Evolutionary conservation across 2,329 filamentous ascomycete genomes (phyloP).

Genomic region (Epicoccum sorghinum): DNA sequence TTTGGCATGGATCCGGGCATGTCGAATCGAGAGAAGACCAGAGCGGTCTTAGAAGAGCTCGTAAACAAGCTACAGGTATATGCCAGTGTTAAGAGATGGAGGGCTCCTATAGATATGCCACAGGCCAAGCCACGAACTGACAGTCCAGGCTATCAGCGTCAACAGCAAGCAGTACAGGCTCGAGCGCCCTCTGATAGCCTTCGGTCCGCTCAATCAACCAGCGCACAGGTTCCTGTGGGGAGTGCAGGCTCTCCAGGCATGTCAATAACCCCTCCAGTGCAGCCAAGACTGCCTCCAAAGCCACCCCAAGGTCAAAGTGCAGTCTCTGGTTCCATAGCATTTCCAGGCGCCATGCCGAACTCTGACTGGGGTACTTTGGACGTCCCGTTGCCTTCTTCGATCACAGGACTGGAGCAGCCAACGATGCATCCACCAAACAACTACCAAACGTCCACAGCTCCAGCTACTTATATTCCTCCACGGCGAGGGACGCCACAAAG

Average conservation of each 20-base stretch:
- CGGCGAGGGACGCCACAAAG: not conserved
- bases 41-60: slow-evolving; percentile 67
- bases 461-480: not conserved
- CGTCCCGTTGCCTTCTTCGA: slow-evolving; percentile 10
- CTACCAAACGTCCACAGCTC: not conserved
- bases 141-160: slow-evolving; percentile 25
- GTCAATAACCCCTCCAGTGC: slow-evolving; percentile 12
- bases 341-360: slow-evolving; percentile 32
- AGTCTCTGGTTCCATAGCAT: slow-evolving; percentile 10
- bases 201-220: slow-evolving; percentile 3
- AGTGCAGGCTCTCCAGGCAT: not conserved
- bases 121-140: slow-evolving; percentile 41
- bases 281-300: not conserved
- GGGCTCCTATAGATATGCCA: slow-evolving; percentile 57
- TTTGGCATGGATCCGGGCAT: slow-evolving; percentile 65
- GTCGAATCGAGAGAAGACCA: slow-evolving; percentile 62
- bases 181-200: slow-evolving; percentile 5
- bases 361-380: slow-evolving; percentile 36
- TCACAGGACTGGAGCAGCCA: slow-evolving; percentile 10
- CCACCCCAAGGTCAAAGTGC: slow-evolving; percentile 7
- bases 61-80: slow-evolving; percentile 66
- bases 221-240: not conserved
- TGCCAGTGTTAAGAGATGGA: slow-evolving; percentile 63
- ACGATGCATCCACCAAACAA: slow-evolving; percentile 8
- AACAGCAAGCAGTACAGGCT: slow-evolving; percentile 17